Evolutionary conservation across 129 eudicot genomes (phyloP), one percentile per base, ranked within the genome.

Genomic region (Flaveria sonorensis): DNA sequence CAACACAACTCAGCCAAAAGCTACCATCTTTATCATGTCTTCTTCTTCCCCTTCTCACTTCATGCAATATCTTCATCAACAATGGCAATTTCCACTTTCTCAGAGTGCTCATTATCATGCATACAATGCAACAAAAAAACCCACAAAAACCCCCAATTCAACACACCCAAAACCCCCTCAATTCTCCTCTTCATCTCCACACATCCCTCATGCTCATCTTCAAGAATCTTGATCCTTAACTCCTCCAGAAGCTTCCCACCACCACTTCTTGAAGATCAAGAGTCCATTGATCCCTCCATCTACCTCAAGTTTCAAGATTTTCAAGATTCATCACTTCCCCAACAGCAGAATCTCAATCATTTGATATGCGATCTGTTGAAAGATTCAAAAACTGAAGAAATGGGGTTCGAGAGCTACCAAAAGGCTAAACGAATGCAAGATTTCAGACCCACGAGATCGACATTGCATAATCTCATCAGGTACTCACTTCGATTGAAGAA

Each of bases 401-500:
- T 87, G 16, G 98, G 86, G 7, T 80, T 81, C 16, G 82, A 89
- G 30, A 84, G 81, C 72, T 94, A 91, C 72, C 77, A 85, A 74
- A 86, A 91, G 71, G 97, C 87, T 2, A 94, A 86, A 85, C 56
- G 23, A 63, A 67, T 53, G 20, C 83, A 80, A 2, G 90, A 71
- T 32, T 94, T 89, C 71, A 76, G 57, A 47, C 98, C 97, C 63
- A 76, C 82, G 39, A 87, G 79, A 78, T 53, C 84, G 0, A 91
- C 97, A 7, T 69, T 91, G 70, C 89, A 82, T 82, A 78, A 81
- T 51, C 75, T 91, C 24, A 64, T 82, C 77, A 87, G 97, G 97
- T 91, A 87, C 80, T 86, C 91, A 56, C 65, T 86, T 1, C 77
- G 82, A 43, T 61, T 77, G 16, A 86, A 88, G 72, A 83, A 85